These are phyloP conservation scores for Sporothrix brasiliensis DNA, from an alignment of 2,329 filamentous ascomycete species.

Conservation along the genomic window DNA sequence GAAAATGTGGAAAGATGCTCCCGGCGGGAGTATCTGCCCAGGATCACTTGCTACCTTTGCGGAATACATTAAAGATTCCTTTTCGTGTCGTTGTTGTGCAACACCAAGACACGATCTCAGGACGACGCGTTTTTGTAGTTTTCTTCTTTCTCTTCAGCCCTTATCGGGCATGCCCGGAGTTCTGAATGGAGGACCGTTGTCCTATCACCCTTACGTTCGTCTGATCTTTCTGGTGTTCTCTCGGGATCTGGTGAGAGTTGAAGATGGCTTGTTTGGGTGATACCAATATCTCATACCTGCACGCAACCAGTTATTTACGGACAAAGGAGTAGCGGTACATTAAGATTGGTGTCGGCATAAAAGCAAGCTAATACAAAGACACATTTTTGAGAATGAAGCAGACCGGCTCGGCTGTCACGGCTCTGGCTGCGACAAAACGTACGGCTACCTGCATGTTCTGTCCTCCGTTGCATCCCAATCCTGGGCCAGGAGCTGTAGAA, in stretches of 20 bases:
- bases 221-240: background rate
- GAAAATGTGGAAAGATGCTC: background rate
- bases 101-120: slow-evolving; percentile 15
- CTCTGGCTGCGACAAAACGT: background rate
- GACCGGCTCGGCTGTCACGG: background rate
- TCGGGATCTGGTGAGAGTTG: background rate
- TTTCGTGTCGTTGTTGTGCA: slow-evolving; percentile 9
- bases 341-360: background rate
- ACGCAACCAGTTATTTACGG: background rate
- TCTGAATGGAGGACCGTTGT: background rate
- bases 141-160: slow-evolving; percentile 21
- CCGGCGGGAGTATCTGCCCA: too few species aligned
- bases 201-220: background rate
- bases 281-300: background rate
- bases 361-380: background rate
- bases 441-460: slow-evolving; percentile 7
- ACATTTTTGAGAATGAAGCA: background rate
- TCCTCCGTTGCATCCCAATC: background rate
- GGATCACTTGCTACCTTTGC: background rate
- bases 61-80: background rate
- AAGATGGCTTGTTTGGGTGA: background rate
- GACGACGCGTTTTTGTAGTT: background rate
- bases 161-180: background rate
- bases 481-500: too few species aligned
- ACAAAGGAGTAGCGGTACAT: background rate